A percentile compares a stretch with the other conserved stretches of the same genome.
phyloP scores from a whole-genome alignment of 495 filamentous ascomycete genomes.

The Parmelia sp. region DNA sequence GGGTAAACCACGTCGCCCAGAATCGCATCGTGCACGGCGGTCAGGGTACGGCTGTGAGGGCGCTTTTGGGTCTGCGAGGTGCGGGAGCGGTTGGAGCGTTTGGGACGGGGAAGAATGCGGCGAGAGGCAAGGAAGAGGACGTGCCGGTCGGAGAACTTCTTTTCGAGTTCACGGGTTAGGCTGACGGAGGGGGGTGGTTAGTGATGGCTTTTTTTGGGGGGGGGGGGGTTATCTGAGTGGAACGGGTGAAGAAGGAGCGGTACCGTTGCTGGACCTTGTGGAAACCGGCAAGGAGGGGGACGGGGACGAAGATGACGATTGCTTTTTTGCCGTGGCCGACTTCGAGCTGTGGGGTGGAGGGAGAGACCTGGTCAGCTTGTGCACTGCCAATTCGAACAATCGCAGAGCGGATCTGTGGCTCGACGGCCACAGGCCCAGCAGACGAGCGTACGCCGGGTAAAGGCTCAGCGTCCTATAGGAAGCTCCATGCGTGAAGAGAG shows the following conservation, averaged over 20 bases:
- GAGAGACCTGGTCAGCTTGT: background rate
- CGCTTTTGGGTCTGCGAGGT: constrained; percentile 96
- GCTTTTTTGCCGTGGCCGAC: constrained; percentile 99
- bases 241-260: background rate
- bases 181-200: constrained; percentile 39
- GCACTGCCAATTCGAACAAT: background rate
- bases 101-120: constrained; percentile 96
- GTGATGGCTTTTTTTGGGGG: background rate
- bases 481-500: background rate
- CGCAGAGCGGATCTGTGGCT: background rate
- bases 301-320: constrained; percentile 99
- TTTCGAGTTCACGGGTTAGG: constrained; percentile 98
- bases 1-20: constrained; percentile 95
- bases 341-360: constrained; percentile 73
- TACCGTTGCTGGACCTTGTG: constrained; percentile 99
- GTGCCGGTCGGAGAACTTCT: constrained; percentile 99
- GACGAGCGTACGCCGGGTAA: background rate
- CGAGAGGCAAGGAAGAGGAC: constrained; percentile 97
- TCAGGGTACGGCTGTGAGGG: constrained; percentile 92
- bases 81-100: constrained; percentile 90
- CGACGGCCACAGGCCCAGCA: background rate
- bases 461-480: background rate
- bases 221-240: too few species aligned
- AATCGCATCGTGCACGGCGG: constrained; percentile 95
- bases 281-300: constrained; percentile 90